These are phyloP conservation scores for Serpula lacrymans DNA, from an alignment of 768 basidiomycete species.

Conservation along the genomic window DNA sequence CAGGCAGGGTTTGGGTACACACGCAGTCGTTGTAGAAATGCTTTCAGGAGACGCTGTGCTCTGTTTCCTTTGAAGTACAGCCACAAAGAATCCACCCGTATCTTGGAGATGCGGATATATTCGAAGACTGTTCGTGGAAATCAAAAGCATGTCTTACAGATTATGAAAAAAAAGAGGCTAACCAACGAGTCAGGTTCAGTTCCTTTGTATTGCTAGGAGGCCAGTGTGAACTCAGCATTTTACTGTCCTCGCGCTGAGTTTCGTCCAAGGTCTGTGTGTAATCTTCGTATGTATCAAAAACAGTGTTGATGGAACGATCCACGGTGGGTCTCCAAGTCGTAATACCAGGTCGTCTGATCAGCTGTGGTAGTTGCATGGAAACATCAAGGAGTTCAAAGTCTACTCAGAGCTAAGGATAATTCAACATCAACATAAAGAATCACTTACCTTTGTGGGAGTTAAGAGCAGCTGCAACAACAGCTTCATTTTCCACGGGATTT, in stretches of 20 bases:
- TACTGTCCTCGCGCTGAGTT: constrained; percentile 47
- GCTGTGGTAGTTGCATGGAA: constrained; percentile 63
- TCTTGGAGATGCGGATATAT: constrained; percentile 96
- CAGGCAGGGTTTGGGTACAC: too few relatives aligned
- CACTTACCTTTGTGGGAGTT: constrained; percentile 62
- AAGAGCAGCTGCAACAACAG: constrained; percentile 86
- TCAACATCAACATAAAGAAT: constrained; percentile 2
- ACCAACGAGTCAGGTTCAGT: constrained; percentile 75
- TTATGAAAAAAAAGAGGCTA: constrained; percentile 13
- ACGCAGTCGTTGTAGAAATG: constrained; percentile 4
- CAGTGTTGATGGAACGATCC: constrained; percentile 46
- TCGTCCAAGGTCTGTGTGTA: constrained; percentile 51
- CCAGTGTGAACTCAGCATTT: constrained; percentile 75
- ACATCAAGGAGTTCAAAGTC: constrained; percentile 82
- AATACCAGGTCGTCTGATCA: constrained; percentile 74
- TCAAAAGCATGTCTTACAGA: not conserved
- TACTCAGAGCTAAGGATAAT: constrained; percentile 17
- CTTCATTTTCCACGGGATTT: constrained; percentile 97
- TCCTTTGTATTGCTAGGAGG: constrained; percentile 63
- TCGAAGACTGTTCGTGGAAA: constrained; percentile 54
- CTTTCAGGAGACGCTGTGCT: not conserved
- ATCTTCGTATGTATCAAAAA: constrained; percentile 58
- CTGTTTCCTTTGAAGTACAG: constrained; percentile 64
- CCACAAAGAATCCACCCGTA: constrained; percentile 97
- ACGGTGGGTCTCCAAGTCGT: constrained; percentile 75